A percentile compares a stretch with the other conserved stretches of the same genome.
phyloP scores from a whole-genome alignment of 345 rosid species.

The rapeseed (Brassica napus) region DNA sequence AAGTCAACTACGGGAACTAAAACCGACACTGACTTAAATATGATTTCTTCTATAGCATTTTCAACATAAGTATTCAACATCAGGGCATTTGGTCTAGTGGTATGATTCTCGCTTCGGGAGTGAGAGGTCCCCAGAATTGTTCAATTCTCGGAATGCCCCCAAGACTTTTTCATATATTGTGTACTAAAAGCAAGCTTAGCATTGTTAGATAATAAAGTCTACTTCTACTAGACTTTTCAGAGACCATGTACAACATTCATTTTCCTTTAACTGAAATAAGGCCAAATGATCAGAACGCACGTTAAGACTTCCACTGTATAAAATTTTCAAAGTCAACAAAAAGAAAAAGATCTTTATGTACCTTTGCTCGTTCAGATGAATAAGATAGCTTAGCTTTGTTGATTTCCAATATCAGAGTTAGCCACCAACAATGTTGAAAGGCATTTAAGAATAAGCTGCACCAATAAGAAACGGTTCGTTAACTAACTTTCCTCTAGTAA shows the following conservation, averaged over 20 bases:
- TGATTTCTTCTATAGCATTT: not conserved
- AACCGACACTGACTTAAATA: not conserved
- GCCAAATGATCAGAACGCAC: not conserved
- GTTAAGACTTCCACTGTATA: conserved; percentile 2
- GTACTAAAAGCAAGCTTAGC: not conserved
- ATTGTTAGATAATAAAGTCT: not conserved
- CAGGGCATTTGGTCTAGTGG: not conserved
- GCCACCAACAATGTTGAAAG: conserved; percentile 1
- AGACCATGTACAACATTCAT: not conserved
- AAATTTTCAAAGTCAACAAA: conserved; percentile 11
- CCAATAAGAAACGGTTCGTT: not conserved
- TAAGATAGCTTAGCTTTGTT: not conserved
- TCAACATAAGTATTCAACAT: not conserved
- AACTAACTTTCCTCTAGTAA: not conserved
- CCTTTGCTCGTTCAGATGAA: conserved; percentile 13
- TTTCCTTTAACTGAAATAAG: not conserved
- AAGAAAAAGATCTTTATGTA: conserved; percentile 5
- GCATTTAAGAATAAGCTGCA: conserved; percentile 19
- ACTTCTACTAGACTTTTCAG: not conserved
- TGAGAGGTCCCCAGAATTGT: conserved; percentile 76
- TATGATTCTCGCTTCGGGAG: conserved; percentile 67
- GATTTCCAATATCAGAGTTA: not conserved
- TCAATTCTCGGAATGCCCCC: conserved; percentile 90
- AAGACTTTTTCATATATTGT: conserved; percentile 1
- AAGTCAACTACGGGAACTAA: not conserved